Evolutionary conservation across 2,329 filamentous ascomycete genomes (phyloP).

Genomic region (Pyrenophora graminea): DNA sequence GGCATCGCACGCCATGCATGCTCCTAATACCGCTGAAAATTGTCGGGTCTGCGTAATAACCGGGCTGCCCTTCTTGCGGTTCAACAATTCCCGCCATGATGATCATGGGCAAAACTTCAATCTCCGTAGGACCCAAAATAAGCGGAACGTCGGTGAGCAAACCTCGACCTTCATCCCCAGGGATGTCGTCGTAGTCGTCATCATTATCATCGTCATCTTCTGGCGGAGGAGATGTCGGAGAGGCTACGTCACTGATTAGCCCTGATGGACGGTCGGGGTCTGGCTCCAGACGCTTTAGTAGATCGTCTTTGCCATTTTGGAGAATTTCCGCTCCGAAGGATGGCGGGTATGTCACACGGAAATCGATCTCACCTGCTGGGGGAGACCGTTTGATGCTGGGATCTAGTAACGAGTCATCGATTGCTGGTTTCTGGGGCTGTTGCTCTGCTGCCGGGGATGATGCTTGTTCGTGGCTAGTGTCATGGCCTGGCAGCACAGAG

Average conservation of each 20-base stretch:
- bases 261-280: constrained; percentile 48
- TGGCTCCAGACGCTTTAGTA: constrained; percentile 56
- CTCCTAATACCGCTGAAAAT: constrained; percentile 67
- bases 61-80: constrained; percentile 69
- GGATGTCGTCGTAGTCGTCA: constrained; percentile 76
- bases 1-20: constrained; percentile 86
- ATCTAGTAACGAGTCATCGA: constrained; percentile 40
- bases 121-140: constrained; percentile 91
- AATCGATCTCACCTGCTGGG: constrained; percentile 52
- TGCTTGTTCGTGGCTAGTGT: constrained; percentile 13
- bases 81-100: constrained; percentile 94
- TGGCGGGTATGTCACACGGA: constrained; percentile 55
- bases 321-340: constrained; percentile 55
- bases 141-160: constrained; percentile 91
- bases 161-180: constrained; percentile 73
- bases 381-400: constrained; percentile 44
- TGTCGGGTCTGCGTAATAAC: constrained; percentile 53
- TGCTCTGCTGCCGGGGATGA: constrained; percentile 24
- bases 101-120: constrained; percentile 95
- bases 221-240: constrained; percentile 46
- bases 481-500: constrained; percentile 30
- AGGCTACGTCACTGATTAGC: constrained; percentile 47
- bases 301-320: constrained; percentile 55
- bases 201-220: constrained; percentile 69
- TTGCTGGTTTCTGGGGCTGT: constrained; percentile 23